Evolutionary conservation across 306 rosid species (phyloP).

Genomic region (Acmispon strigosus): DNA sequence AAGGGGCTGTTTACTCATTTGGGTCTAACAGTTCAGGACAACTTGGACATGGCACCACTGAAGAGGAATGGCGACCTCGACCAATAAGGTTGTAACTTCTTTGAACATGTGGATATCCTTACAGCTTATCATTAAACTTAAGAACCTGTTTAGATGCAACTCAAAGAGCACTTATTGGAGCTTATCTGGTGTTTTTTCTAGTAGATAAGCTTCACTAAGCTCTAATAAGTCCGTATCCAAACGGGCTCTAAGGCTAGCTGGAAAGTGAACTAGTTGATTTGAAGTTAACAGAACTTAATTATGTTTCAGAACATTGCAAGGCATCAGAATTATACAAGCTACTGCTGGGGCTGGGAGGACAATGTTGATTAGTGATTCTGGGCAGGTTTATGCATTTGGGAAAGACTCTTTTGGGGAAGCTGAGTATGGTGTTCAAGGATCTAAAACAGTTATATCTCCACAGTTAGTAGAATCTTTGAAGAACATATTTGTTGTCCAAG

Average conservation of each 20-base stretch:
- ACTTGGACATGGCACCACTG: slow-evolving; percentile 82
- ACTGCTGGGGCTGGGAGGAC: slow-evolving; percentile 90
- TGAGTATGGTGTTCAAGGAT: slow-evolving; percentile 66
- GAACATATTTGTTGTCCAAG: slow-evolving; percentile 87
- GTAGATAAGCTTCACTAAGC: too few species aligned
- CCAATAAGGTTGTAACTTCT: slow-evolving; percentile 75
- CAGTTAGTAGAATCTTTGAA: slow-evolving; percentile 72
- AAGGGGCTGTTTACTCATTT: slow-evolving; percentile 74
- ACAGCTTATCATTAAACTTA: slow-evolving; percentile 15
- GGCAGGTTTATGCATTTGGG: slow-evolving; percentile 78
- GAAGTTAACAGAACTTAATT: slow-evolving; percentile 43
- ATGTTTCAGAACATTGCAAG: slow-evolving; percentile 84
- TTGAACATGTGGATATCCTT: slow-evolving; percentile 19
- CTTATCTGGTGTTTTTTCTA: too few species aligned
- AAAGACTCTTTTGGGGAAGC: slow-evolving; percentile 86
- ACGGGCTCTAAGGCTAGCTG: slow-evolving; percentile 9
- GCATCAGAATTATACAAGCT: slow-evolving; percentile 83
- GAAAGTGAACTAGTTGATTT: slow-evolving; percentile 35
- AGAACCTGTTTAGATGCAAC: too few species aligned
- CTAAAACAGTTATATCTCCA: slow-evolving; percentile 51
- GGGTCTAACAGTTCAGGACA: slow-evolving; percentile 93
- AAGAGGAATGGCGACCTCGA: slow-evolving; percentile 72
- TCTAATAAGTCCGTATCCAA: too few species aligned
- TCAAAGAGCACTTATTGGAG: too few species aligned
- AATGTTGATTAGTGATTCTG: slow-evolving; percentile 83